Percentiles rank a stretch among this genome's conserved stretches.
Evolutionary conservation across 305 asterid genomes (phyloP).

Genomic region (Rubia peregrina): DNA sequence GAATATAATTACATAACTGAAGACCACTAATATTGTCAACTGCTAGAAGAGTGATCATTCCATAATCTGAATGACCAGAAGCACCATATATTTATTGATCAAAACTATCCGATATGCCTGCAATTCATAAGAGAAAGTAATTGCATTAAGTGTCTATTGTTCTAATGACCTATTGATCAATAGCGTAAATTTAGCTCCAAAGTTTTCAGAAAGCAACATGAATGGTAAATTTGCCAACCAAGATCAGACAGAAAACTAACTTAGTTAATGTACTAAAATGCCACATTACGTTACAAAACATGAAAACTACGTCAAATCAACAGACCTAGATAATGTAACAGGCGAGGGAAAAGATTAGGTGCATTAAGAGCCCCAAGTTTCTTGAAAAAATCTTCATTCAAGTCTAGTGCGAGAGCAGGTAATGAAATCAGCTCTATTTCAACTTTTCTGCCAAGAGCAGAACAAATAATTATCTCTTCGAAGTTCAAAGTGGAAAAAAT

Average conservation of each 20-base stretch:
- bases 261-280: neutral
- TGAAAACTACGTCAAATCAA: neutral
- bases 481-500: too few species aligned
- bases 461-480: too few species aligned
- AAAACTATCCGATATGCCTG: conserved; percentile 31
- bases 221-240: neutral
- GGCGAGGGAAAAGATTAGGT: conserved; percentile 41
- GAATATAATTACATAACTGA: conserved; percentile 26
- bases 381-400: conserved; percentile 45
- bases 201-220: neutral
- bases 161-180: neutral
- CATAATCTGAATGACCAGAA: conserved; percentile 66
- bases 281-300: neutral
- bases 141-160: neutral
- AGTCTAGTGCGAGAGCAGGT: conserved; percentile 46
- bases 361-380: conserved; percentile 42
- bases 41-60: conserved; percentile 53
- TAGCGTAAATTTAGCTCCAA: neutral
- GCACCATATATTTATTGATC: conserved; percentile 41
- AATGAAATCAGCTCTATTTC: conserved; percentile 34
- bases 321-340: conserved; percentile 53
- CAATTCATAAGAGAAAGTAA: conserved; percentile 1
- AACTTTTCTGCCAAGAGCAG: conserved; percentile 32
- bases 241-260: neutral
- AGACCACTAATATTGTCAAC: conserved; percentile 48